Percentiles rank a stretch among this genome's conserved stretches.
Evolutionary conservation across 139 green algal species (phyloP).

Genomic region (Tetratostichococcus sp.): DNA sequence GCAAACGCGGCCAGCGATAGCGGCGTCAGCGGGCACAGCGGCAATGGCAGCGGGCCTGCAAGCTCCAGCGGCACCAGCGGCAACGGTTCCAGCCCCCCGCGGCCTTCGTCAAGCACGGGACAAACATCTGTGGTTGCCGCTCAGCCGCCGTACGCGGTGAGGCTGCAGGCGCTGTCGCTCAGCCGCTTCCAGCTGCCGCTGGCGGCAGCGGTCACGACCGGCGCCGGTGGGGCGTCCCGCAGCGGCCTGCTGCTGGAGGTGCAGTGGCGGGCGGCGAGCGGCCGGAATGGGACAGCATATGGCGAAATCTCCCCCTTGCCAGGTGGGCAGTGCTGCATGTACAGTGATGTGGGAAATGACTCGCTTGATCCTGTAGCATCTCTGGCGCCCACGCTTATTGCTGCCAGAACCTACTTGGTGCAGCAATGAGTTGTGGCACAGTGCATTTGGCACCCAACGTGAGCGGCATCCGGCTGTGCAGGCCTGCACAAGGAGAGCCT

Average conservation of each 20-base stretch:
- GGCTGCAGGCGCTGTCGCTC: slow-evolving; percentile 12
- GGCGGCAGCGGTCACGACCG: slow-evolving; percentile 50
- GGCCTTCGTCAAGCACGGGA: background rate
- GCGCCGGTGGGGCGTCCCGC: background rate
- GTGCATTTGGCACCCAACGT: too few species aligned
- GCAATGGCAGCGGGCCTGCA: background rate
- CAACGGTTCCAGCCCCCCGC: too few species aligned
- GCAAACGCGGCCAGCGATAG: slow-evolving; percentile 6
- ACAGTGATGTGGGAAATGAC: background rate
- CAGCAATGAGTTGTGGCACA: too few species aligned
- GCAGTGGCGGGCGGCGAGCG: slow-evolving; percentile 8
- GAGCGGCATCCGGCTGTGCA: too few species aligned
- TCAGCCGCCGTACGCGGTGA: background rate
- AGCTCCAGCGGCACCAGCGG: too few species aligned
- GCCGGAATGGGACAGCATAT: slow-evolving; percentile 24
- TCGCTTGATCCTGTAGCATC: too few species aligned
- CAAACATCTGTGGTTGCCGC: background rate
- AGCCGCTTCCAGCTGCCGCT: slow-evolving; percentile 57
- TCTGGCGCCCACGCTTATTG: too few species aligned
- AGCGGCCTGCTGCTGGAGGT: slow-evolving; percentile 49
- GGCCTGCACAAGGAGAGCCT: slow-evolving; percentile 80
- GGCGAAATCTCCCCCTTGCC: slow-evolving; percentile 82
- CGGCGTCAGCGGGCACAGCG: slow-evolving; percentile 5
- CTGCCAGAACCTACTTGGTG: too few species aligned
- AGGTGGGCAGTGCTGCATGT: background rate